Percentiles rank a stretch among this genome's conserved stretches.
These are phyloP conservation scores for Persicaria tinctoria DNA, from an alignment of 148 eudicot genomes.

Conservation along the genomic window DNA sequence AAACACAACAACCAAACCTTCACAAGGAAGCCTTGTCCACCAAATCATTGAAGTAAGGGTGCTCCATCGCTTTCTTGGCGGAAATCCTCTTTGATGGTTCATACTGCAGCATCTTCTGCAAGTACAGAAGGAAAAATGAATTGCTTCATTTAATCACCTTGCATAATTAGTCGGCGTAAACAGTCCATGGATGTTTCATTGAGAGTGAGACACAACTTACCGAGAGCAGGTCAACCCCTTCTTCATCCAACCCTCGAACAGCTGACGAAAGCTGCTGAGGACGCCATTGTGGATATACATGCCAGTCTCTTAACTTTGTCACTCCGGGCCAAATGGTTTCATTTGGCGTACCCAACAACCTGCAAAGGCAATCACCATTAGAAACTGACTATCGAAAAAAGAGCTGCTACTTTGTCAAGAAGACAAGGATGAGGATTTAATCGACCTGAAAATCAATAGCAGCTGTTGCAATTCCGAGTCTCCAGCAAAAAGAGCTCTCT, in stretches of 20 bases:
- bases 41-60: constrained; percentile 67
- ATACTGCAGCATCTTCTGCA: constrained; percentile 81
- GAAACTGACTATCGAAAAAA: too few relatives aligned
- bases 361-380: too few relatives aligned
- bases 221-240: constrained; percentile 53
- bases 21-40: constrained; percentile 36
- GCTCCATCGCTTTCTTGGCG: constrained; percentile 93
- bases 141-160: neutral
- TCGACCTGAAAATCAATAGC: constrained; percentile 77
- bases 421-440: too few relatives aligned
- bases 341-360: constrained; percentile 82
- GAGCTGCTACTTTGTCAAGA: too few relatives aligned
- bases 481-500: constrained; percentile 68
- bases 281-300: constrained; percentile 88
- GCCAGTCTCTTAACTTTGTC: constrained; percentile 81
- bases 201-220: constrained; percentile 29
- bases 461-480: constrained; percentile 96
- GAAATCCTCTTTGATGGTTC: constrained; percentile 82
- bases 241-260: constrained; percentile 60
- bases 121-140: neutral
- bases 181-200: neutral
- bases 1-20: neutral
- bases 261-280: constrained; percentile 56
- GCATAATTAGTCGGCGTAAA: neutral
- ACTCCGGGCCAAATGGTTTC: constrained; percentile 92